Evolutionary conservation across 345 rosid genomes (phyloP).

Genomic region (Draba incana): DNA sequence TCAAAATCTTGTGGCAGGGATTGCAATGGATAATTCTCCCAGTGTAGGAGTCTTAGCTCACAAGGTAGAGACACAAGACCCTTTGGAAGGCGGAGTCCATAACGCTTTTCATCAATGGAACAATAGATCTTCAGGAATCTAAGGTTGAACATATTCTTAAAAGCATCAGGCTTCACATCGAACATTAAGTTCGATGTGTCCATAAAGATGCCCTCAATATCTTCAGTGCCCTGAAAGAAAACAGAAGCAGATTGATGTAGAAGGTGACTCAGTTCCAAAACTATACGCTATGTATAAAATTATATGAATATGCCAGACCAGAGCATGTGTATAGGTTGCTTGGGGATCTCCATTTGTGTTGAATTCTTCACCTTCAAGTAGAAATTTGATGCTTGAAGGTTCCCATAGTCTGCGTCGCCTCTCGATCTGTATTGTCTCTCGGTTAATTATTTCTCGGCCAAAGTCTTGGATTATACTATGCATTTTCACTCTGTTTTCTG

Average conservation of each 20-base stretch:
- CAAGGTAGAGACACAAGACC: not conserved
- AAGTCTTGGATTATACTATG: slow-evolving; percentile 37
- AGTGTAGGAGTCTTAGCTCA: slow-evolving; percentile 35
- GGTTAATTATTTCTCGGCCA: slow-evolving; percentile 28
- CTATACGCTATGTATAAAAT: too few species aligned
- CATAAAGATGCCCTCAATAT: slow-evolving; percentile 31
- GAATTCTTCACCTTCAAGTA: too few species aligned
- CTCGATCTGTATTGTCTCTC: slow-evolving; percentile 9
- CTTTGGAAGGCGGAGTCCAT: not conserved
- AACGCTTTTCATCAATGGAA: not conserved
- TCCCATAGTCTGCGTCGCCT: slow-evolving; percentile 33
- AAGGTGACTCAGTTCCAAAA: too few species aligned
- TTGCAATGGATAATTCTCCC: slow-evolving; percentile 33
- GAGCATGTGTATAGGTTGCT: too few species aligned
- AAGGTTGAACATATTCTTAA: slow-evolving; percentile 29
- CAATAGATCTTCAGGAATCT: slow-evolving; percentile 29
- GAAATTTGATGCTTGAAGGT: not conserved
- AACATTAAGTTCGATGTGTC: not conserved
- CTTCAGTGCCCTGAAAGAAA: slow-evolving; percentile 35
- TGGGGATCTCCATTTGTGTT: too few species aligned
- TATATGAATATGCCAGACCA: too few species aligned
- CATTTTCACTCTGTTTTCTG: slow-evolving; percentile 21
- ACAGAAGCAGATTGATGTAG: not conserved
- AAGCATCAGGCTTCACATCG: not conserved
- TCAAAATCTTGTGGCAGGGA: not conserved